Conservation (phyloP, 257 asterid species). For the Lantana camara region DNA sequence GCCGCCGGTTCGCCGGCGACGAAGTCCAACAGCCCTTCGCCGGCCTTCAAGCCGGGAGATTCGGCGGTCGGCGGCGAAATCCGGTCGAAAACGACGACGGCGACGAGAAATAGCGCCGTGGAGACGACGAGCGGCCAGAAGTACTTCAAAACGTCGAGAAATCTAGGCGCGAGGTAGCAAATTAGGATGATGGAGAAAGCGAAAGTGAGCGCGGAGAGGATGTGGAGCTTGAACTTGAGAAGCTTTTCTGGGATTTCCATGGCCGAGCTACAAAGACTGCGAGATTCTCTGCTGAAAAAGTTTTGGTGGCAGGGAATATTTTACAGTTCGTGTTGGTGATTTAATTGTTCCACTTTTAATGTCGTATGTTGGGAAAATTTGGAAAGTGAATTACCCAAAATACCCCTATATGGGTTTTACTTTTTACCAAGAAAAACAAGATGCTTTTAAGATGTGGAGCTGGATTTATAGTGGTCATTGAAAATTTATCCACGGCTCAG, state of each 20-base stretch:
- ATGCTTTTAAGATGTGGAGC: no score
- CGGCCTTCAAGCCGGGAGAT: constrained; percentile 40
- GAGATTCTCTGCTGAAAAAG: constrained; percentile 49
- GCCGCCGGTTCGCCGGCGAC: constrained; percentile 44
- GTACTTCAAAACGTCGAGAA: constrained; percentile 46
- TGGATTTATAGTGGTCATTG: neutral
- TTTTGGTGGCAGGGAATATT: constrained; percentile 20
- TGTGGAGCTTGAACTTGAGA: constrained; percentile 48
- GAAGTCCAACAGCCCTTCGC: constrained; percentile 52
- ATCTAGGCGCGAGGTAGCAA: constrained; percentile 48
- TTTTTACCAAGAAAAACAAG: neutral
- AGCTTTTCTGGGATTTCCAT: constrained; percentile 54
- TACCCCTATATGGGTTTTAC: constrained; percentile 11
- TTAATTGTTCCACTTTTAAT: neutral
- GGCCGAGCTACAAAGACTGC: constrained; percentile 16
- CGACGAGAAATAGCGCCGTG: constrained; percentile 54
- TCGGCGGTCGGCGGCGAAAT: constrained; percentile 44
- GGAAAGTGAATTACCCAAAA: constrained; percentile 14
- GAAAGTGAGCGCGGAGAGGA: constrained; percentile 27
- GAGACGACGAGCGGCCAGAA: constrained; percentile 66
- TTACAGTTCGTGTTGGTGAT: constrained; percentile 4
- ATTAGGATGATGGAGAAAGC: constrained; percentile 15
- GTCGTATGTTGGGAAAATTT: constrained; percentile 7
- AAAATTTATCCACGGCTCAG: neutral
- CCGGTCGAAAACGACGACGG: constrained; percentile 47